Base-by-base conservation (phyloP, 257 asterid species). In the Eucommia ulmoides region DNA sequence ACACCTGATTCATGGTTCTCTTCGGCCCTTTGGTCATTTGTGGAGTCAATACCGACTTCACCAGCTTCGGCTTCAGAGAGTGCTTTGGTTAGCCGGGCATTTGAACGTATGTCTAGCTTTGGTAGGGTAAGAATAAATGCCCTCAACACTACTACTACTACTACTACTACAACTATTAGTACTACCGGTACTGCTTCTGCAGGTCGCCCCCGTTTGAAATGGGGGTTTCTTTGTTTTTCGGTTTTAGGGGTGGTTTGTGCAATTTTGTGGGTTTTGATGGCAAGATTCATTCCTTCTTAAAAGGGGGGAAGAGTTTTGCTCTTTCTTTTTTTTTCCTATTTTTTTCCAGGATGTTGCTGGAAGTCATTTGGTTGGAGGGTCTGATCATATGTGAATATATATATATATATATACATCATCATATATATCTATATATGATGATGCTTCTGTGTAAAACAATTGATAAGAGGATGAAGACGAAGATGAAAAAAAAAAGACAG, bases 21-120 rank as follows among this genome's bases (percentile, higher is more conserved):
- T 16, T 68, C 94, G 51, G 68, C 76, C 51, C 62, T 83, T 19
- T 86, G 96, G 96, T 58, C 91, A 18, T 91, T 82, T 68, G 93
- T 91, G 84, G 98, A 86, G 74, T 80, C 96, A 54, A 91, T 91
- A 83, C 98, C 98, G 16, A 75, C 98, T 3, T 73, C 80, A 66
- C 96, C 93, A 60, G 98, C 98, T 63, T 83, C 94, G 41, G 98
- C 98, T 69, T 72, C 98, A 50, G 98, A 91, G 63, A 78, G 42
- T 56, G 87, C 87, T 60, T 59, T 81, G 63, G 96, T 86, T 45
- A 86, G 75, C 55, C 75, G 72, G 68, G 86, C 96, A 26, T 72
- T 91, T 22, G 95, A 68, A 54, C 78, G 94, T 25, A 73, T 91
- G 83, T 79, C 98, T 75, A 91, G 96, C 84, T 86, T 91, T 62